Evolutionary conservation across 495 filamentous ascomycete genomes (phyloP).

Genomic region (Staphylotrichum tortipilum): DNA sequence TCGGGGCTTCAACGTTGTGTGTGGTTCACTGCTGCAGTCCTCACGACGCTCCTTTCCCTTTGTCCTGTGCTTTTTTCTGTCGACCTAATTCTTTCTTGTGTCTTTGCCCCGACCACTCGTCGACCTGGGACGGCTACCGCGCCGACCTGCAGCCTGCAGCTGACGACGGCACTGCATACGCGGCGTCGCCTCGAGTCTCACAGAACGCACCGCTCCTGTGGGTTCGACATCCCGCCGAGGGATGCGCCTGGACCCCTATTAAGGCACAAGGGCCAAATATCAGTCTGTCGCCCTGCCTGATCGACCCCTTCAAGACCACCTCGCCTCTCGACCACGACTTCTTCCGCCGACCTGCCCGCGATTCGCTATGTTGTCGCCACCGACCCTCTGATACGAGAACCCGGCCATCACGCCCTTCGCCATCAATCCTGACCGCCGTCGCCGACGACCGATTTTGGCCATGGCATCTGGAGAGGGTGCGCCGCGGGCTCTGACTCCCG

Average conservation of each 20-base stretch:
- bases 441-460: neutral
- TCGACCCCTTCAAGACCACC: neutral
- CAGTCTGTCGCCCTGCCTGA: neutral
- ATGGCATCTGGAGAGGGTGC: conserved; percentile 32
- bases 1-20: too few species aligned
- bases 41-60: conserved; percentile 9
- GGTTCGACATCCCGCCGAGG: too few species aligned
- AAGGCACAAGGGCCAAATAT: neutral
- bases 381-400: conserved; percentile 1
- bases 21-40: too few species aligned
- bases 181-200: too few species aligned
- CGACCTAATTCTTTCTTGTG: neutral
- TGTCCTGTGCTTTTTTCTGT: neutral
- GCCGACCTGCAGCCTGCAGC: too few species aligned
- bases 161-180: too few species aligned
- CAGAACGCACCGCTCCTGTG: too few species aligned
- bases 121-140: neutral
- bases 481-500: conserved; percentile 28
- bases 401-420: neutral
- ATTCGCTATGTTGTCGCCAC: conserved; percentile 8
- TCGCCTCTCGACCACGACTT: neutral
- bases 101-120: neutral
- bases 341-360: neutral
- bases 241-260: conserved; percentile 22
- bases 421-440: neutral